Conservation (phyloP, 108 stramenopile genomes). For the Cyclotella sp. region DNA sequence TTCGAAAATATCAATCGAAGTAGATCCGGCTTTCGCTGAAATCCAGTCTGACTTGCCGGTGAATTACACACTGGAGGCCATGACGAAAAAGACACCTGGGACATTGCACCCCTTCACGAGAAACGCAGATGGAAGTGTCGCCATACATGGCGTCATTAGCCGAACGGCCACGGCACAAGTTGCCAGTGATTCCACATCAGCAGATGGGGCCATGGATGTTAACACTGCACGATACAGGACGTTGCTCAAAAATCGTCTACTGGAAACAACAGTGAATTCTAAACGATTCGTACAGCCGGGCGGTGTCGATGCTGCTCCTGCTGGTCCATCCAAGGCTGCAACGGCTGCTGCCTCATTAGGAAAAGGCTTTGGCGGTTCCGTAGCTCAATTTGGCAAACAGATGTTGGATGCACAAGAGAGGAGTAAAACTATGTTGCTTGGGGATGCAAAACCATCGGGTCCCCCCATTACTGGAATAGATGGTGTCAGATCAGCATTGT, state of each 20-base stretch:
- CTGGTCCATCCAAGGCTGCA: constrained; percentile 50
- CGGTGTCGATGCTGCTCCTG: constrained; percentile 58
- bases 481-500: constrained; percentile 67
- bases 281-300: constrained; percentile 86
- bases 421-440: constrained; percentile 6
- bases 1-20: constrained; percentile 38
- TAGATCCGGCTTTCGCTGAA: constrained; percentile 33
- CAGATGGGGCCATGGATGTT: constrained; percentile 20
- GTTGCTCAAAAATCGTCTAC: constrained; percentile 70
- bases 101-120: constrained; percentile 81
- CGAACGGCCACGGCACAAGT: constrained; percentile 82
- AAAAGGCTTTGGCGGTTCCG: constrained; percentile 78
- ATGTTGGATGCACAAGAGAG: constrained; percentile 57
- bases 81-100: constrained; percentile 81
- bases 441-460: constrained; percentile 15
- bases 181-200: constrained; percentile 34
- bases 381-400: constrained; percentile 75
- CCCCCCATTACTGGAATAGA: constrained; percentile 56
- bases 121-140: constrained; percentile 64
- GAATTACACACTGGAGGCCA: constrained; percentile 83
- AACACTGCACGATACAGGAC: constrained; percentile 65
- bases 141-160: constrained; percentile 73
- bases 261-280: constrained; percentile 71
- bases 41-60: constrained; percentile 66
- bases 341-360: constrained; percentile 50